Conservation (phyloP, 1,284 basidiomycete species). For the Blastosporella zonata region DNA sequence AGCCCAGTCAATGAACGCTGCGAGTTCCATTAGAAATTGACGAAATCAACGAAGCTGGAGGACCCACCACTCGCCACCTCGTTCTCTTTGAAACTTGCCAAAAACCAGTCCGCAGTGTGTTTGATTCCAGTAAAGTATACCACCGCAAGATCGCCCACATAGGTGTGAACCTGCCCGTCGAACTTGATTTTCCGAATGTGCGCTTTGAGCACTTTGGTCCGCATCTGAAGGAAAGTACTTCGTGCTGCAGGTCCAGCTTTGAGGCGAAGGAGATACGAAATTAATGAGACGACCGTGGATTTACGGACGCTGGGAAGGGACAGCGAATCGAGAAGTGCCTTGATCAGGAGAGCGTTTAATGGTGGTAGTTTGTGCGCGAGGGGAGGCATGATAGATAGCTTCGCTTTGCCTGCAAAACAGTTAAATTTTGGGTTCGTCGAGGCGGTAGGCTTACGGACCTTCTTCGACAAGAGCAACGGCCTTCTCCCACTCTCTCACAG, state of each 20-base stretch:
- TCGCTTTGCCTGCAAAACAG: conserved; percentile 52
- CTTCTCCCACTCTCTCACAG: conserved; percentile 85
- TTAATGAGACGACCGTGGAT: conserved; percentile 67
- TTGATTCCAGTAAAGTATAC: conserved; percentile 89
- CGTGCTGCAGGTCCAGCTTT: conserved; percentile 79
- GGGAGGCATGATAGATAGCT: conserved; percentile 52
- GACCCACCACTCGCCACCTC: conserved; percentile 85
- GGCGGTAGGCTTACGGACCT: conserved; percentile 42
- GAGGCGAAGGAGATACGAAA: conserved; percentile 72
- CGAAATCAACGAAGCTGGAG: conserved; percentile 1
- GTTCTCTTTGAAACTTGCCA: conserved; percentile 93
- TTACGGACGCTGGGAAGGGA: conserved; percentile 78
- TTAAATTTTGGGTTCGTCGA: neutral
- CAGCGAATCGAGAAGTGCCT: conserved; percentile 74
- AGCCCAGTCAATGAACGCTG: conserved; percentile 95
- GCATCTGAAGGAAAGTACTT: conserved; percentile 79
- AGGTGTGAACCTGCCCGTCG: conserved; percentile 85
- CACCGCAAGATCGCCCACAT: conserved; percentile 77
- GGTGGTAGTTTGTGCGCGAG: conserved; percentile 63
- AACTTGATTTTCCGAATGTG: conserved; percentile 85
- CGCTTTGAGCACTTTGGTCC: conserved; percentile 72
- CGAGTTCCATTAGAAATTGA: conserved; percentile 9
- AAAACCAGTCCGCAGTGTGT: conserved; percentile 97
- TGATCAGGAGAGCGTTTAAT: conserved; percentile 69
- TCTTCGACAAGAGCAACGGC: conserved; percentile 84